Evolutionary conservation across 75 land plant genomes (phyloP).

Genomic region (Cryptomeria japonica): DNA sequence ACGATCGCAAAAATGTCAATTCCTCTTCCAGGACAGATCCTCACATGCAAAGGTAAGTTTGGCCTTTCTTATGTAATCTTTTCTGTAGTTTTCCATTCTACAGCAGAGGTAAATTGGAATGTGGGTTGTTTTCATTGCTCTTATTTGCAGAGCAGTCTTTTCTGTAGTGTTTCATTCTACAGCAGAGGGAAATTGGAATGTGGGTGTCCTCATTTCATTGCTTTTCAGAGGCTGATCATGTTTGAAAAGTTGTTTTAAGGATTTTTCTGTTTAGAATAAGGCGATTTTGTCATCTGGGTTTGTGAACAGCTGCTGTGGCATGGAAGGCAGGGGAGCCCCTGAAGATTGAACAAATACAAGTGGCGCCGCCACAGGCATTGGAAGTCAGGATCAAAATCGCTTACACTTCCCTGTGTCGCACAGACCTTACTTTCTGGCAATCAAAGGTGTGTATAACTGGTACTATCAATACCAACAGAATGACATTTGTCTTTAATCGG

Average conservation of each 20-base stretch:
- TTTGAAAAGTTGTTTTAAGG: too few species aligned
- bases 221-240: not conserved
- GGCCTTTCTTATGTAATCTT: not conserved
- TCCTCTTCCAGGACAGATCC: slow-evolving; percentile 15
- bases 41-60: slow-evolving; percentile 18
- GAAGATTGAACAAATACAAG: slow-evolving; percentile 28
- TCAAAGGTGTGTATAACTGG: not conserved
- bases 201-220: not conserved
- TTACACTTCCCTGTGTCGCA: slow-evolving; percentile 41
- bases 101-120: not conserved
- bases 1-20: not conserved
- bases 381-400: slow-evolving; percentile 42
- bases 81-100: not conserved
- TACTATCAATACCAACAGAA: not conserved
- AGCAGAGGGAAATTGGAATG: too few species aligned
- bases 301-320: slow-evolving; percentile 37
- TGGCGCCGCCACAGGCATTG: slow-evolving; percentile 34
- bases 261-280: not conserved
- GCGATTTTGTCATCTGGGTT: not conserved
- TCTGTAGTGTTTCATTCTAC: too few species aligned
- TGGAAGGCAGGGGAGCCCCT: slow-evolving; percentile 35
- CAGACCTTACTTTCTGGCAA: slow-evolving; percentile 35
- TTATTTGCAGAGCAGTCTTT: too few species aligned
- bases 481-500: not conserved
- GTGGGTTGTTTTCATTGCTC: not conserved